Conservation (phyloP, 371 early-diverging fungal species). For the Choanephora cucurbitarum region DNA sequence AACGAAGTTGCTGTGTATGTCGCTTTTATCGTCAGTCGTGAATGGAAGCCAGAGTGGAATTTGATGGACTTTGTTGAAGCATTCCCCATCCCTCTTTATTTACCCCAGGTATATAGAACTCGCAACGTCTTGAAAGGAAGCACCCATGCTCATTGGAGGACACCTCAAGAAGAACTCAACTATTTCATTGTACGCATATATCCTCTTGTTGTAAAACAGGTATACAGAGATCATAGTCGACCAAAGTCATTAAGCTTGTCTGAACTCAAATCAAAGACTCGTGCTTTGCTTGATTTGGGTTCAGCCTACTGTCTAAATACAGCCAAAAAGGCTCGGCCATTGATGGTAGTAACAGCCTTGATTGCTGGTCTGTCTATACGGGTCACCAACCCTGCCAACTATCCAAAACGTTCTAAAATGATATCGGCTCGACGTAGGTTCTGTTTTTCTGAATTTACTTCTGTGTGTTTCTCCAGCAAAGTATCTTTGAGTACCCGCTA, state of each 20-base stretch:
- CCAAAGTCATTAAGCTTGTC: neutral
- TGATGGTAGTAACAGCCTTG: neutral
- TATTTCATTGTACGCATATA: neutral
- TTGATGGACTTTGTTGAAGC: conserved; percentile 3
- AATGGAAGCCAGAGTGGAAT: neutral
- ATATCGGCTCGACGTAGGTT: neutral
- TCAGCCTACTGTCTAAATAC: neutral
- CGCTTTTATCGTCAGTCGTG: neutral
- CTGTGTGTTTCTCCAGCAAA: neutral
- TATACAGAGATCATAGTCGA: neutral
- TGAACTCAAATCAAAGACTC: neutral
- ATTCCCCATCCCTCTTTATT: neutral
- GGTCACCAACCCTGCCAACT: neutral
- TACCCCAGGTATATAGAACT: neutral
- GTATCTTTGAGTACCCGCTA: neutral
- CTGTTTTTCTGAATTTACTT: neutral
- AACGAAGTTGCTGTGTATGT: neutral
- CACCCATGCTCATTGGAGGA: neutral
- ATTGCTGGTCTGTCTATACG: neutral
- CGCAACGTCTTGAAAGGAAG: neutral
- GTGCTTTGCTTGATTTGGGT: neutral
- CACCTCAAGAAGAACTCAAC: neutral
- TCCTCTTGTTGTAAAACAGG: neutral
- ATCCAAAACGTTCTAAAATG: neutral
- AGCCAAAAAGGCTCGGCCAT: neutral